phyloP scores from a whole-genome alignment of 352 stramenopile genomes.

The Pythium brassicae region DNA sequence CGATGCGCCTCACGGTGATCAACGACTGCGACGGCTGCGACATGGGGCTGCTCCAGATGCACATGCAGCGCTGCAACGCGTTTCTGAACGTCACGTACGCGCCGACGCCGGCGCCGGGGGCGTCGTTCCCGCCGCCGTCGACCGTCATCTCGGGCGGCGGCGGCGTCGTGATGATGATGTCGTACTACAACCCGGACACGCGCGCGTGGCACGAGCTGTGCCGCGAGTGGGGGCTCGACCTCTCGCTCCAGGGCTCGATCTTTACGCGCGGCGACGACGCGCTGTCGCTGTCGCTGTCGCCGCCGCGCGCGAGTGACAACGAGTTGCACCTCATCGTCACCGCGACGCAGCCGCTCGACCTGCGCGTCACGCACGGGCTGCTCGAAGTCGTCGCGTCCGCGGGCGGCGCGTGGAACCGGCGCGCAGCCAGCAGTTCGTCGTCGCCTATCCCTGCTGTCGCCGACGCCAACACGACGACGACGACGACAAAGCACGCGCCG shows the following conservation, averaged over 20 bases:
- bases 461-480: no score
- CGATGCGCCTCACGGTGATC: conserved; percentile 70
- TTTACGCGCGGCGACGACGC: conserved; percentile 4
- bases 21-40: conserved; percentile 86
- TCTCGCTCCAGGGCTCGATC: conserved; percentile 57
- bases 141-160: conserved; percentile 68
- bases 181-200: conserved; percentile 82
- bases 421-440: conserved; percentile 2
- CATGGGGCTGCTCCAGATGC: conserved; percentile 77
- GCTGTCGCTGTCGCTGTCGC: not conserved
- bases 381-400: conserved; percentile 75
- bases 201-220: conserved; percentile 82
- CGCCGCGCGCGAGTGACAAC: conserved; percentile 30
- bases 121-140: conserved; percentile 20
- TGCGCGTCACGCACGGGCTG: conserved; percentile 76
- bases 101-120: conserved; percentile 9
- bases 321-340: conserved; percentile 74
- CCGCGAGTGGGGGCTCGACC: conserved; percentile 65
- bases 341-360: conserved; percentile 60
- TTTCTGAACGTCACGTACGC: conserved; percentile 75
- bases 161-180: conserved; percentile 52
- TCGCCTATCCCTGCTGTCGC: conserved; percentile 3
- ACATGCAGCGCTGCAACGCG: conserved; percentile 61
- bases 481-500: conserved; percentile 49
- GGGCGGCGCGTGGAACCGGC: conserved; percentile 66